phyloP scores from a whole-genome alignment of 208 protist species.

The Giardia muris region DNA sequence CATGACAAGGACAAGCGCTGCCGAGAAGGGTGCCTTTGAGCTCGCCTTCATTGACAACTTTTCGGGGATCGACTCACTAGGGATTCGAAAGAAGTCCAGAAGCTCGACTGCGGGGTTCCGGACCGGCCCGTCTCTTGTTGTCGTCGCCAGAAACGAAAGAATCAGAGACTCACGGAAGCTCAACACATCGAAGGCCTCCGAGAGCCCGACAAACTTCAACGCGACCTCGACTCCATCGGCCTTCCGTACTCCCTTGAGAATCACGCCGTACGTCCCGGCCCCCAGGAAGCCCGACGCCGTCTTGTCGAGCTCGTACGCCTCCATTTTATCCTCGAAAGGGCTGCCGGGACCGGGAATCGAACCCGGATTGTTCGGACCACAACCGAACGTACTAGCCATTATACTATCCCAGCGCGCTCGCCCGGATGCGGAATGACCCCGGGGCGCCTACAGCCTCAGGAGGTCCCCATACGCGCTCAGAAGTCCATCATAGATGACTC shows the following conservation, averaged over 20 bases:
- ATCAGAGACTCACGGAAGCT: neutral
- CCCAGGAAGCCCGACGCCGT: neutral
- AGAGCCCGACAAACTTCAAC: neutral
- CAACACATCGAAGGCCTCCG: neutral
- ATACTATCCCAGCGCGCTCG: neutral
- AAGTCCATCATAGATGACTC: too few species aligned
- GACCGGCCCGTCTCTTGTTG: neutral
- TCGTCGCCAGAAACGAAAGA: neutral
- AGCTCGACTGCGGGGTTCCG: neutral
- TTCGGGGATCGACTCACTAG: too few species aligned
- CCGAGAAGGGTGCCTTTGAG: neutral
- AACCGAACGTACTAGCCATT: slow-evolving; percentile 9
- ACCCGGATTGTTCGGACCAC: slow-evolving; percentile 10
- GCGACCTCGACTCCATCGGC: neutral
- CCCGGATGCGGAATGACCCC: too few species aligned
- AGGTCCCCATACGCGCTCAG: too few species aligned
- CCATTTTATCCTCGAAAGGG: neutral
- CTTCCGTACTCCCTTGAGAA: neutral
- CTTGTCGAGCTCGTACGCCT: neutral
- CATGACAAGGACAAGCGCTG: neutral
- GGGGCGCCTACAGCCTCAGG: too few species aligned
- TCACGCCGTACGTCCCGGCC: neutral
- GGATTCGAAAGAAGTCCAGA: neutral
- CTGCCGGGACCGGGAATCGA: slow-evolving; percentile 2
- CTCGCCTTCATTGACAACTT: neutral